phyloP scores from a whole-genome alignment of 495 filamentous ascomycete species.

The Talaromyces thailandensis region DNA sequence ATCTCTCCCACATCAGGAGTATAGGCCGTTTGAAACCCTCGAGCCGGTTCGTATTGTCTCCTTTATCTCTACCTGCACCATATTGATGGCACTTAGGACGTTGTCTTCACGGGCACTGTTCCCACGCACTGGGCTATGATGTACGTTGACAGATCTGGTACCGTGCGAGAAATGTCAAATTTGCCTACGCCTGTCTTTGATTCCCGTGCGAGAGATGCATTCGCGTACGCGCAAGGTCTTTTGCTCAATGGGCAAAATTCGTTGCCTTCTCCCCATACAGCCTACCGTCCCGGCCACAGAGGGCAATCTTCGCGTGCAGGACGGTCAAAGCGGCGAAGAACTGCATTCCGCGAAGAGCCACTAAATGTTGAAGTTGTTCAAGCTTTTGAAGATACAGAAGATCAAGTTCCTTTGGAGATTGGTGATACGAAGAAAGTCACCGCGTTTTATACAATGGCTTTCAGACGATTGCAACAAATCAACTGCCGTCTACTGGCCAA shows the following conservation, averaged over 20 bases:
- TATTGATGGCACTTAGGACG: neutral
- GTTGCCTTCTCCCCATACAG: neutral
- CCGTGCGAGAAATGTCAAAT: neutral
- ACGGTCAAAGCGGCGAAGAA: slow-evolving; percentile 25
- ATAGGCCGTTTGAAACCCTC: neutral
- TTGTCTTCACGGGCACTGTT: neutral
- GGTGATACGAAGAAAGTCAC: slow-evolving; percentile 29
- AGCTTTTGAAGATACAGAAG: slow-evolving; percentile 7
- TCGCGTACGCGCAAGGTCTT: neutral
- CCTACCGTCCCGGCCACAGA: neutral
- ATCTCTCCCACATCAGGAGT: neutral
- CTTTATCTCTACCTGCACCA: neutral
- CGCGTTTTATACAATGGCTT: slow-evolving; percentile 27
- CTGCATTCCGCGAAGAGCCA: slow-evolving; percentile 11
- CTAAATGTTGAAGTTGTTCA: neutral
- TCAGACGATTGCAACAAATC: slow-evolving; percentile 37
- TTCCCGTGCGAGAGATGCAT: neutral
- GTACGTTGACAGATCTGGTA: neutral
- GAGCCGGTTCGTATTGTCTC: neutral
- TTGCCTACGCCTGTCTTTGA: neutral
- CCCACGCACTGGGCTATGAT: neutral
- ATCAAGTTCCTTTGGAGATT: slow-evolving; percentile 29
- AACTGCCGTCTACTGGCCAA: slow-evolving; percentile 53
- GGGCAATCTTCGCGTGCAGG: slow-evolving; percentile 2
- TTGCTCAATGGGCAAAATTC: neutral